Evolutionary conservation across 805 yeast species (phyloP), one percentile per base, ranked within the genome.

Genomic region (Brettanomyces nanus): DNA sequence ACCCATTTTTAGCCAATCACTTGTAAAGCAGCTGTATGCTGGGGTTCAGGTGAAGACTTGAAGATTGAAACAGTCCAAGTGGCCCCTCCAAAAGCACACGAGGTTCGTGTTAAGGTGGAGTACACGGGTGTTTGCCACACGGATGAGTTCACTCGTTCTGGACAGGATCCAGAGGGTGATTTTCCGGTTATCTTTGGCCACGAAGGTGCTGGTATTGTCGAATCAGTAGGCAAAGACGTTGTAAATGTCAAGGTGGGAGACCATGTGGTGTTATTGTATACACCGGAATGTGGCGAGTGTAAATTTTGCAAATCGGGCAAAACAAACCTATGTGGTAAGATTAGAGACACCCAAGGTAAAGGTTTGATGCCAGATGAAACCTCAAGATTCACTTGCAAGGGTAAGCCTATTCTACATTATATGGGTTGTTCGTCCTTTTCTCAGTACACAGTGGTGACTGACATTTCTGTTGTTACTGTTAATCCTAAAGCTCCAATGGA

Each of bases 341-440:
- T 92, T 51, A 80, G 98, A 66, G 95, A 85, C 39, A 94, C 99
- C 40, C 99, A 92, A 63, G 97, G 98, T 60, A 81, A 85, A 57
- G 99, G 98, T 61, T 82, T 90, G 42, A 84, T 92, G 96, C 98
- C 98, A 45, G 98, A 92, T 59, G 98, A 97, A 17, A 90, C 99
- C 36, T 63, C 84, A 32, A 78, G 99, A 63, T 90, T 92, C 70
- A 77, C 72, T 46, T 77, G 83, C 59, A 78, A 80, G 55, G 98
- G 98, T 49, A 73, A 92, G 66, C 74, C 78, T 31, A 63, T 92
- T 39, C 70, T 78, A 53, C 97, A 92, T 64, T 92, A 85, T 63
- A 92, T 92, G 99, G 99, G 99, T 35, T 85, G 95, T 63, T 90
- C 97, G 26, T 84, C 97, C 21, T 92, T 92, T 65, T 79, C 96